phyloP scores from a whole-genome alignment of 2,329 filamentous ascomycete species.

The Ciborinia camelliae region DNA sequence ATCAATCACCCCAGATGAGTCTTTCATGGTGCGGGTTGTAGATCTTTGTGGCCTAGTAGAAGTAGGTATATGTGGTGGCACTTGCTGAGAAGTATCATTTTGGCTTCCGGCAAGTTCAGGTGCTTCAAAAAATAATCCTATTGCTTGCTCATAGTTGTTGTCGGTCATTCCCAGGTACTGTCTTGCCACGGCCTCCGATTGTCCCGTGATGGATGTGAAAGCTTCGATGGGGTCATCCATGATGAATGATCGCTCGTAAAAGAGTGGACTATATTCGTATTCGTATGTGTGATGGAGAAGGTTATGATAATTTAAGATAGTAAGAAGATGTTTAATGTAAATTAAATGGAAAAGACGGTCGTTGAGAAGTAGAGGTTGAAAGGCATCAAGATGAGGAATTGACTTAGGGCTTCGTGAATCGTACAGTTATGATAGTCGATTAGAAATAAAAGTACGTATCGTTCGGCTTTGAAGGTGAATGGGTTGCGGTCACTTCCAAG shows the following conservation, averaged over 20 bases:
- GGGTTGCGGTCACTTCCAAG: neutral
- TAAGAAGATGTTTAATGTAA: neutral
- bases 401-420: neutral
- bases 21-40: slow-evolving; percentile 40
- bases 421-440: neutral
- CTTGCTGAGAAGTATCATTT: slow-evolving; percentile 24
- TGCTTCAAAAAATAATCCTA: slow-evolving; percentile 87
- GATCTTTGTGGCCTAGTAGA: slow-evolving; percentile 30
- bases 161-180: slow-evolving; percentile 85
- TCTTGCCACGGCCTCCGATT: slow-evolving; percentile 68
- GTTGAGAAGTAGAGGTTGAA: neutral
- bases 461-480: neutral
- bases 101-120: slow-evolving; percentile 57
- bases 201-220: slow-evolving; percentile 79
- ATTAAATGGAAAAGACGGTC: neutral
- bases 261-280: neutral
- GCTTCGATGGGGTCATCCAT: slow-evolving; percentile 64
- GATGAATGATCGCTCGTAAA: slow-evolving; percentile 15
- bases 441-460: neutral
- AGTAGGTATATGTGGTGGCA: slow-evolving; percentile 33
- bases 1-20: slow-evolving; percentile 61
- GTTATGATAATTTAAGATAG: neutral
- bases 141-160: slow-evolving; percentile 77
- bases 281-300: neutral
- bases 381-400: neutral